Conservation (phyloP, 2,329 filamentous ascomycete genomes). For the Colletotrichum coccodes region DNA sequence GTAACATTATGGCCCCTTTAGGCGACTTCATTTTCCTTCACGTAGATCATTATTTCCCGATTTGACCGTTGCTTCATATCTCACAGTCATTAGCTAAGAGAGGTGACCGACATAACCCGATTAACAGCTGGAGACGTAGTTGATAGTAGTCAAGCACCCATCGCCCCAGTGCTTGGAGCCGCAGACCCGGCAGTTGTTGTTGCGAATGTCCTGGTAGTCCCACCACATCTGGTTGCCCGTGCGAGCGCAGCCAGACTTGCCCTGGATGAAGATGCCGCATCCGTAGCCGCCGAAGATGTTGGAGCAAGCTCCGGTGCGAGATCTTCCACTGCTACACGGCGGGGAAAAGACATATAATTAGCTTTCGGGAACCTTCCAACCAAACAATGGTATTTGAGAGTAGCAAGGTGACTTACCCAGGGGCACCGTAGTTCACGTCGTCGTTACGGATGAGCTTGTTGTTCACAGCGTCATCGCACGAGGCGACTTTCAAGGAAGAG, state of each 20-base stretch:
- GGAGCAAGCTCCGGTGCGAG: slow-evolving; percentile 2
- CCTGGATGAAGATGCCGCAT: slow-evolving; percentile 9
- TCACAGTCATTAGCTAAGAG: too few relatives aligned
- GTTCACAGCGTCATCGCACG: slow-evolving; percentile 20
- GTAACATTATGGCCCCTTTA: too few relatives aligned
- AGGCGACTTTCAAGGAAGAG: not conserved
- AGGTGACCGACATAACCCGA: too few relatives aligned
- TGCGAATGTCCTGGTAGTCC: slow-evolving; percentile 32
- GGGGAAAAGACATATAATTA: not conserved
- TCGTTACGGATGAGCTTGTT: slow-evolving; percentile 18
- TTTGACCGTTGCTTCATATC: too few relatives aligned
- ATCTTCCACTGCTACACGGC: not conserved
- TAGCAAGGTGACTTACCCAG: not conserved
- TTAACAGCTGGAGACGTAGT: slow-evolving; percentile 2
- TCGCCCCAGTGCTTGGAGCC: slow-evolving; percentile 30
- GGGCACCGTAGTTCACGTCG: slow-evolving; percentile 11
- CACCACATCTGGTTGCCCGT: slow-evolving; percentile 32
- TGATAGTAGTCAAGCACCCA: slow-evolving; percentile 25
- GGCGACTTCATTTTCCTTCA: too few relatives aligned
- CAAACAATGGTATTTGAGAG: not conserved
- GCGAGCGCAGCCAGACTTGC: slow-evolving; percentile 29
- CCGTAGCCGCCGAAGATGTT: not conserved
- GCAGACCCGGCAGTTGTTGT: slow-evolving; percentile 19
- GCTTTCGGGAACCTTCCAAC: not conserved
- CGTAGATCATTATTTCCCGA: too few relatives aligned